Base-by-base conservation (phyloP, 208 protist genomes). In the Trypanosoma cruzi region DNA sequence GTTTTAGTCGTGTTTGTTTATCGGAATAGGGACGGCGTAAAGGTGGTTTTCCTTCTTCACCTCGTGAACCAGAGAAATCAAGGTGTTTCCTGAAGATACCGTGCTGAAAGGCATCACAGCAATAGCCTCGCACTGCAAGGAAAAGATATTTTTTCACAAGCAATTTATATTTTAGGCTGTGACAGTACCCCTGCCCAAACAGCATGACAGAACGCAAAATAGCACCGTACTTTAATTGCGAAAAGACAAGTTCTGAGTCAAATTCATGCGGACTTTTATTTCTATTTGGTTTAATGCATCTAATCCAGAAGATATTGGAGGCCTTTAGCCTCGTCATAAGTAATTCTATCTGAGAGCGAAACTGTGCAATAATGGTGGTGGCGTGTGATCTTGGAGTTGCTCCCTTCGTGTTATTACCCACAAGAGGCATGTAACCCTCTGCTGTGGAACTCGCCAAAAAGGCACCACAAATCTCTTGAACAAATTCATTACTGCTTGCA, bases 281-380 rank as follows among this genome's bases (percentile, higher is more conserved):
- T 28, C 18, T 46, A 62, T 75, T 75, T 13, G 71, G 63, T 28
- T 59, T 60, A 28, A 75, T 63, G 53, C 71, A 75, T 22, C 71
- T 34, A 26, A 75, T 63, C 71, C 71, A 75, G 29, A 68, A 63
- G 2, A 63, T 22, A 18, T 59, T 22, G 44, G 71, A 57, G 18
- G 53, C 13, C 40, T 61, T 57, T 49, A 75, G 53, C 29, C 58
- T 3, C 0, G 49, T n/a, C 16, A 63, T 36, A 29, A 75, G 61
- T 22, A 28, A 10, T 16, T 75, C 71, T n/a, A 75, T 59, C 53
- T 75, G 71, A 32, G 57, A 22, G 58, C 71, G 71, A 49, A 75
- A 75, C 28, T 57, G 62, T 1, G 53, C 28, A 44, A 75, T 75
- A n/a, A 68, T 49, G n/a, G 71, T 70, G 32, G 68, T 55, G 13